phyloP scores from a whole-genome alignment of 2,329 filamentous ascomycete species.

The Fusarium kyushuense region DNA sequence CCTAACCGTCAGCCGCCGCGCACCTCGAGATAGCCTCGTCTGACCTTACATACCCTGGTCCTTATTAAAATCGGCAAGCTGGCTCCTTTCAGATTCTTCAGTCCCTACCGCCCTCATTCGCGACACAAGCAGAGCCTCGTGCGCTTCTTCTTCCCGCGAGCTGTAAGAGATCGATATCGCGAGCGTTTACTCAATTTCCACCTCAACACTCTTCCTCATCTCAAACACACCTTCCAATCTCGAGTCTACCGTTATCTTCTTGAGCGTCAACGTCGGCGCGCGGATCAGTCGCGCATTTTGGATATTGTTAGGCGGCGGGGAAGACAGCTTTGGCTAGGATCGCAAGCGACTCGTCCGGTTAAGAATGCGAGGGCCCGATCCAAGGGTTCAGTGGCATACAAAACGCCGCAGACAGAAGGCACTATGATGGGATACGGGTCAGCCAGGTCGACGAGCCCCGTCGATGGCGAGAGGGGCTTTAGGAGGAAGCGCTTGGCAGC shows the following conservation, averaged over 20 bases:
- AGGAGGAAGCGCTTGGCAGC: conserved; percentile 81
- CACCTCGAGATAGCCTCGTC: conserved; percentile 27
- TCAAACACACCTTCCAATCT: conserved; percentile 78
- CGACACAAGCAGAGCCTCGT: conserved; percentile 65
- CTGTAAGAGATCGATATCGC: conserved; percentile 71
- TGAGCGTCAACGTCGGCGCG: conserved; percentile 68
- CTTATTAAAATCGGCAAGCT: conserved; percentile 50
- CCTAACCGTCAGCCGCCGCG: conserved; percentile 28
- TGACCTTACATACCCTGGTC: conserved; percentile 18
- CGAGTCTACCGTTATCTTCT: conserved; percentile 81
- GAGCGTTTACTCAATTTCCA: conserved; percentile 77
- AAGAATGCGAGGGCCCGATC: conserved; percentile 53
- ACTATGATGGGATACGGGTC: conserved; percentile 48
- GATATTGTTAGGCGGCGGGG: conserved; percentile 58
- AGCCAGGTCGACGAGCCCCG: conserved; percentile 46
- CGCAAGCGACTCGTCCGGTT: conserved; percentile 44
- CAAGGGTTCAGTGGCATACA: conserved; percentile 48
- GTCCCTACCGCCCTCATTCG: conserved; percentile 52
- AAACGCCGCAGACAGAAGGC: conserved; percentile 47
- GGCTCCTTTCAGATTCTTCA: conserved; percentile 60
- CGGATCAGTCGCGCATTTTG: conserved; percentile 61
- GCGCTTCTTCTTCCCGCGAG: conserved; percentile 76
- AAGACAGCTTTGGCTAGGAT: conserved; percentile 61
- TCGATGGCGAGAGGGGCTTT: conserved; percentile 71
- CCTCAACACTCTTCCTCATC: conserved; percentile 77